Evolutionary conservation across 2,329 filamentous ascomycete genomes (phyloP).

Genomic region (Paecilomyces sp.): DNA sequence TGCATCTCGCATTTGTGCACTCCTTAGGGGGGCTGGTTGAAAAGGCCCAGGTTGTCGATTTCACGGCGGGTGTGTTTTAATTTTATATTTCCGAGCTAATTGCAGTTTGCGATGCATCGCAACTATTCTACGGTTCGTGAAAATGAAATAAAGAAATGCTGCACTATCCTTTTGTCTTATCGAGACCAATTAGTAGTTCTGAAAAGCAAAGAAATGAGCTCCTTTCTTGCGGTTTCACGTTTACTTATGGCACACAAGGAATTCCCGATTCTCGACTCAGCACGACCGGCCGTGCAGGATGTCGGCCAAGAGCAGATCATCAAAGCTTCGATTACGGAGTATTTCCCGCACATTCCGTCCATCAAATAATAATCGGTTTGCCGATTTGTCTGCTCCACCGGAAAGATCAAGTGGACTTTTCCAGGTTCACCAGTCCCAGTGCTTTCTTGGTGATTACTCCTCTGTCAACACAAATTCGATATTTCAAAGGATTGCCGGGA

Average conservation of each 20-base stretch:
- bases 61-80: neutral
- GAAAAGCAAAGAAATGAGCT: too few species aligned
- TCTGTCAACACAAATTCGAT: neutral
- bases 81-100: neutral
- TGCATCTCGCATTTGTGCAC: slow-evolving; percentile 47
- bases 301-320: neutral
- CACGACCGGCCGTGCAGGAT: neutral
- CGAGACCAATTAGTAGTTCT: too few species aligned
- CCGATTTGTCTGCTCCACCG: neutral
- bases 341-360: neutral
- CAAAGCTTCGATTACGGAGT: neutral
- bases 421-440: neutral
- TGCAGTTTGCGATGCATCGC: too few species aligned
- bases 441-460: neutral
- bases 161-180: too few species aligned
- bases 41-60: neutral
- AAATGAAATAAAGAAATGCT: too few species aligned
- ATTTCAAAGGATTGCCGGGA: neutral
- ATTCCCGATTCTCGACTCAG: too few species aligned
- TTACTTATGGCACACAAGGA: too few species aligned
- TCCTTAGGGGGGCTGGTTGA: neutral
- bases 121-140: too few species aligned
- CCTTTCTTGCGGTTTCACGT: too few species aligned
- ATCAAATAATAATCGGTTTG: neutral
- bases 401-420: neutral